Evolutionary conservation across 1,284 basidiomycete species (phyloP).

Genomic region (Tranzscheliella williamsii): DNA sequence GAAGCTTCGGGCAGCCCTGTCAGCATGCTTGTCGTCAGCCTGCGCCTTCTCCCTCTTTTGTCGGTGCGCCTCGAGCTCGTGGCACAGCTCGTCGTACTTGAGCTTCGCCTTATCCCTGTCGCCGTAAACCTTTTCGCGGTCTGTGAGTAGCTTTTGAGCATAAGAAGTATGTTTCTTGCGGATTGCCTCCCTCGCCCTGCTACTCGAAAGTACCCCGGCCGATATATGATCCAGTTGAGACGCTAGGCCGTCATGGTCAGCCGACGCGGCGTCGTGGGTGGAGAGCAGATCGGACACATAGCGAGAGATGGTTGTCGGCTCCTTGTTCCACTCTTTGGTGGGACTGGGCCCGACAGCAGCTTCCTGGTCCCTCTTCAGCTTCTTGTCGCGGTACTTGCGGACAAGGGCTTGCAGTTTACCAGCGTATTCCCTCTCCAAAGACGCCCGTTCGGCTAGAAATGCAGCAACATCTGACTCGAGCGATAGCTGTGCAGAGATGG

Average conservation of each 20-base stretch:
- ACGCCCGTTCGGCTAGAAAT: conserved; percentile 42
- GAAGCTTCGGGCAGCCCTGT: conserved; percentile 37
- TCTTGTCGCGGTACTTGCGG: conserved; percentile 38
- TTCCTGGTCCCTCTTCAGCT: conserved; percentile 29
- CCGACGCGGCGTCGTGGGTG: conserved; percentile 12
- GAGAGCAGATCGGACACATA: conserved; percentile 20
- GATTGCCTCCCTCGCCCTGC: conserved; percentile 25
- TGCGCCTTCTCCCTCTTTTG: conserved; percentile 43
- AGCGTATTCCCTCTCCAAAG: conserved; percentile 44
- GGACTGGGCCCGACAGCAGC: conserved; percentile 34
- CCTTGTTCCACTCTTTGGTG: conserved; percentile 33
- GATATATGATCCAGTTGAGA: conserved; percentile 17
- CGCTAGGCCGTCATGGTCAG: conserved; percentile 19
- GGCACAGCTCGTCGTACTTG: conserved; percentile 48
- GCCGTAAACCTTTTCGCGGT: conserved; percentile 39
- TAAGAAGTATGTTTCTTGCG: conserved; percentile 37
- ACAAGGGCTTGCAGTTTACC: conserved; percentile 29
- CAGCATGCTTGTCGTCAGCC: conserved; percentile 34
- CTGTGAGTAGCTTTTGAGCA: conserved; percentile 29
- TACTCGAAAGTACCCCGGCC: conserved; percentile 14
- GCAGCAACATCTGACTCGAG: conserved; percentile 28
- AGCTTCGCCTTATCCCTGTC: conserved; percentile 41
- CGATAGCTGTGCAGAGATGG: conserved; percentile 30
- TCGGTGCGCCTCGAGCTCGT: conserved; percentile 38
- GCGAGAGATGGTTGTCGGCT: conserved; percentile 16